phyloP scores from a whole-genome alignment of 768 basidiomycete genomes.

The Tephrocybe sp. region DNA sequence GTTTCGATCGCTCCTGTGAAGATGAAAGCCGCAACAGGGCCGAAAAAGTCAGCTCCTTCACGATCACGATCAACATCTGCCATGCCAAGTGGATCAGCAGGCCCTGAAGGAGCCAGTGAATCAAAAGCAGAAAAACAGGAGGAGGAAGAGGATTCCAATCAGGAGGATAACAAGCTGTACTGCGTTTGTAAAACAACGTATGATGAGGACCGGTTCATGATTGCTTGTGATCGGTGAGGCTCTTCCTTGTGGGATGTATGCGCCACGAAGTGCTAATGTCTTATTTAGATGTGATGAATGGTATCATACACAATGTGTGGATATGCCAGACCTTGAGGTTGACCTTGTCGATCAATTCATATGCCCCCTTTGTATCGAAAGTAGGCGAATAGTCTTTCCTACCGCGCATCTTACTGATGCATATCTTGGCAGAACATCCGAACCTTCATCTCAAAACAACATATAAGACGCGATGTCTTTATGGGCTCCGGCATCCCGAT shows the following conservation, averaged over 20 bases:
- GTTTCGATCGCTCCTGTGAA: constrained; percentile 15
- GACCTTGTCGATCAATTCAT: constrained; percentile 93
- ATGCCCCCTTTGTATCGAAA: constrained; percentile 75
- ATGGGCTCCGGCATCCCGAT: constrained; percentile 60
- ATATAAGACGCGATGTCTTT: constrained; percentile 77
- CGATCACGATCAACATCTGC: constrained; percentile 72
- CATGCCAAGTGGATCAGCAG: constrained; percentile 50
- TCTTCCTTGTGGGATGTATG: constrained; percentile 2
- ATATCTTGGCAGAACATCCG: constrained; percentile 50
- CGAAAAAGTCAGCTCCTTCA: constrained; percentile 37
- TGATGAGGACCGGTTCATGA: constrained; percentile 87
- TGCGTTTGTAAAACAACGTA: constrained; percentile 88
- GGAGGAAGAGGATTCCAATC: constrained; percentile 46
- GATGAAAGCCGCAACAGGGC: constrained; percentile 18
- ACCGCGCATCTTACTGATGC: not conserved
- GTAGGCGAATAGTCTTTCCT: constrained; percentile 41
- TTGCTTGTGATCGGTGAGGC: constrained; percentile 86
- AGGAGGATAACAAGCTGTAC: constrained; percentile 74
- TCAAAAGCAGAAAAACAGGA: constrained; percentile 37
- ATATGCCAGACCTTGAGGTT: constrained; percentile 76
- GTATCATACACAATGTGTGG: constrained; percentile 87
- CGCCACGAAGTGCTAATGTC: not conserved
- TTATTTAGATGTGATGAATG: constrained; percentile 81
- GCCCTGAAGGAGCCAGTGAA: constrained; percentile 32
- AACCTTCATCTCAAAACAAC: constrained; percentile 64